Evolutionary conservation across 2,329 filamentous ascomycete genomes (phyloP).

Genomic region (Colletotrichum sp.): DNA sequence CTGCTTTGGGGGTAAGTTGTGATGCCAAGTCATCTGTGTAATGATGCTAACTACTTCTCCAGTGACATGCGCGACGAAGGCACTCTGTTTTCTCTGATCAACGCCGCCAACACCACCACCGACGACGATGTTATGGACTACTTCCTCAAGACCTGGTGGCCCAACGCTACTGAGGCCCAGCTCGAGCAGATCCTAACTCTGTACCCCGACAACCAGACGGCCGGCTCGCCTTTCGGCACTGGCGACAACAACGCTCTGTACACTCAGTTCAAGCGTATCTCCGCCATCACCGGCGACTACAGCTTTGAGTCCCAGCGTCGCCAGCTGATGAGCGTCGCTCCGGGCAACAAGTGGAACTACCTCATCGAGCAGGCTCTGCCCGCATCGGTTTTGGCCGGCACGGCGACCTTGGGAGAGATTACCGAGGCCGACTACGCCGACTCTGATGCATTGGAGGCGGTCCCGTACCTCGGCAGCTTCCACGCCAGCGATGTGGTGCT

Average conservation of each 20-base stretch:
- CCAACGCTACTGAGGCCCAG: slow-evolving; percentile 39
- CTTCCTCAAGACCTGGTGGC: slow-evolving; percentile 49
- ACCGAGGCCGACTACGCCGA: slow-evolving; percentile 54
- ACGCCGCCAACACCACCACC: slow-evolving; percentile 61
- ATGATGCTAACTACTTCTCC: background rate
- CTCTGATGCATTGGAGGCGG: background rate
- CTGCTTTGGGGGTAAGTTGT: background rate
- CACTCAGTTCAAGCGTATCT: background rate
- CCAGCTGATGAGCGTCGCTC: background rate
- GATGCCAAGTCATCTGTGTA: background rate
- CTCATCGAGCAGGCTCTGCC: slow-evolving; percentile 42
- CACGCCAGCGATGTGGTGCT: slow-evolving; percentile 74
- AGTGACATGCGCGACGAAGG: background rate
- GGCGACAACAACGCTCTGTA: background rate
- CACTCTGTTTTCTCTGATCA: slow-evolving; percentile 58
- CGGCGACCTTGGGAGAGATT: slow-evolving; percentile 51
- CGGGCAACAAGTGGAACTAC: background rate
- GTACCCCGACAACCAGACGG: slow-evolving; percentile 50
- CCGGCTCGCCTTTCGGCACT: background rate
- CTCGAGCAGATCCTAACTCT: slow-evolving; percentile 59
- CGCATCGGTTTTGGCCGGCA: slow-evolving; percentile 47
- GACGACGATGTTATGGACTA: slow-evolving; percentile 44
- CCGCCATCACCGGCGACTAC: background rate
- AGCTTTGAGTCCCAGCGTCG: background rate
- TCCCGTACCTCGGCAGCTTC: slow-evolving; percentile 75